Percentiles rank a stretch among this genome's conserved stretches.
phyloP scores from a whole-genome alignment of 1,284 basidiomycete species.

The Marasmius fiardii region DNA sequence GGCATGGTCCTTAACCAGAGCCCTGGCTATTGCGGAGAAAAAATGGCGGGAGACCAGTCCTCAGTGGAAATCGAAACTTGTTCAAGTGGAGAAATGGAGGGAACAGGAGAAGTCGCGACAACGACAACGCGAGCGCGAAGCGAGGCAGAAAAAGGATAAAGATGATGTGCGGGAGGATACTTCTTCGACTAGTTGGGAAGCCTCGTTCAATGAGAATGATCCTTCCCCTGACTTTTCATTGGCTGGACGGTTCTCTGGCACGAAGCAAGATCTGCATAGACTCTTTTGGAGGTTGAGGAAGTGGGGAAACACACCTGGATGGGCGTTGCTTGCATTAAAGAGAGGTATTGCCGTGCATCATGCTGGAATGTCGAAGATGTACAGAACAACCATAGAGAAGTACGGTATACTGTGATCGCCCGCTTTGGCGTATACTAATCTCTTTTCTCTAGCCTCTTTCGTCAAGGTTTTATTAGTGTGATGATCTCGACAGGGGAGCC shows the following conservation, averaged over 20 bases:
- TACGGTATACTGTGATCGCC: slow-evolving; percentile 19
- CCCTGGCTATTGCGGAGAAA: slow-evolving; percentile 40
- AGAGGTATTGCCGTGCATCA: slow-evolving; percentile 71
- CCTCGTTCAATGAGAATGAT: slow-evolving; percentile 26
- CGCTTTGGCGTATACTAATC: background rate
- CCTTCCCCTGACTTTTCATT: slow-evolving; percentile 62
- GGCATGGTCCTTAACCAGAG: slow-evolving; percentile 33
- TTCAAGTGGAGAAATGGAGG: slow-evolving; percentile 50
- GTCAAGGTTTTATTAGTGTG: slow-evolving; percentile 58
- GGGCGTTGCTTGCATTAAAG: slow-evolving; percentile 45
- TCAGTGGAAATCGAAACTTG: slow-evolving; percentile 50
- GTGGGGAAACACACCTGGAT: slow-evolving; percentile 29
- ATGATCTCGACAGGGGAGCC: slow-evolving; percentile 57
- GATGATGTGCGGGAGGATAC: slow-evolving; percentile 25
- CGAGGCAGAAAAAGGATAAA: slow-evolving; percentile 37
- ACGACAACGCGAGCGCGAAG: slow-evolving; percentile 32
- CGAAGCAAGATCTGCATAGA: slow-evolving; percentile 43
- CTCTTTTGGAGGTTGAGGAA: slow-evolving; percentile 43
- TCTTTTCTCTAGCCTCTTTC: slow-evolving; percentile 43
- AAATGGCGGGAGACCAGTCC: slow-evolving; percentile 45
- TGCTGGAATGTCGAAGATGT: slow-evolving; percentile 62
- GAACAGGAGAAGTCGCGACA: slow-evolving; percentile 41
- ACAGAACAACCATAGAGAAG: slow-evolving; percentile 61
- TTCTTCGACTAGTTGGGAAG: background rate
- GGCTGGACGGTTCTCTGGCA: slow-evolving; percentile 39